Conservation (phyloP, 352 stramenopile species). For the Phytophthora foliorum region DNA sequence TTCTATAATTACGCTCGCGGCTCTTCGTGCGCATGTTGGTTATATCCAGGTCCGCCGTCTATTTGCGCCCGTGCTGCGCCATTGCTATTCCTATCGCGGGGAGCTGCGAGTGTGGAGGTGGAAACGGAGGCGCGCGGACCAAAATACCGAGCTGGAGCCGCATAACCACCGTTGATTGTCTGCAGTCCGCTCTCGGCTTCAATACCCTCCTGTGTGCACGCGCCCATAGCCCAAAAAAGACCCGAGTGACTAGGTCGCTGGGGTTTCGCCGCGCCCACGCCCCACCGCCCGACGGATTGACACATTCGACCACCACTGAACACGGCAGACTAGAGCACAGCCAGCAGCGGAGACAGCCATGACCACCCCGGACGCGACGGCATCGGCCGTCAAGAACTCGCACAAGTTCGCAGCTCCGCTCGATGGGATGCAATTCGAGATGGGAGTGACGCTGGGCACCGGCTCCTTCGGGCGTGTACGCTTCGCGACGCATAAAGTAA, state of each 20-base stretch:
- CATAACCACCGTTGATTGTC: conserved; percentile 32
- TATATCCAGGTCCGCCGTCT: conserved; percentile 32
- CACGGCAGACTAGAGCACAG: conserved; percentile 15
- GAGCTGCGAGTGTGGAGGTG: conserved; percentile 33
- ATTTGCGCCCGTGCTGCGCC: conserved; percentile 15
- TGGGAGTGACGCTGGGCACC: conserved; percentile 97
- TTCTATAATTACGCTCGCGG: conserved; percentile 44
- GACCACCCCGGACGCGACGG: conserved; percentile 33
- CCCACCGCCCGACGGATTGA: conserved; percentile 24
- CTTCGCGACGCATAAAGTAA: conserved; percentile 96
- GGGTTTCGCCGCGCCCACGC: conserved; percentile 33
- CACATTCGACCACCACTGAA: conserved; percentile 34
- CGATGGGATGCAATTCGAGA: conserved; percentile 93
- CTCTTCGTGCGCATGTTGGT: conserved; percentile 31
- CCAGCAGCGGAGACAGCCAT: conserved; percentile 19
- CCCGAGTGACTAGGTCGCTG: conserved; percentile 33
- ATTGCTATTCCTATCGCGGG: conserved; percentile 34
- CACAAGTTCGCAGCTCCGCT: conserved; percentile 74
- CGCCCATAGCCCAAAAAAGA: conserved; percentile 47
- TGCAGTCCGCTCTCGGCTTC: conserved; percentile 26
- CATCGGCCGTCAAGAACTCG: conserved; percentile 39
- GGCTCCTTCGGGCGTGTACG: conserved; percentile 97
- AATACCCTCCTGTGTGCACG: conserved; percentile 22
- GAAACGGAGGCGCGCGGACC: conserved; percentile 32
- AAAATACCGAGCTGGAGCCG: conserved; percentile 43